phyloP scores from a whole-genome alignment of 2,329 filamentous ascomycete species.

The Xylariaceae sp. region DNA sequence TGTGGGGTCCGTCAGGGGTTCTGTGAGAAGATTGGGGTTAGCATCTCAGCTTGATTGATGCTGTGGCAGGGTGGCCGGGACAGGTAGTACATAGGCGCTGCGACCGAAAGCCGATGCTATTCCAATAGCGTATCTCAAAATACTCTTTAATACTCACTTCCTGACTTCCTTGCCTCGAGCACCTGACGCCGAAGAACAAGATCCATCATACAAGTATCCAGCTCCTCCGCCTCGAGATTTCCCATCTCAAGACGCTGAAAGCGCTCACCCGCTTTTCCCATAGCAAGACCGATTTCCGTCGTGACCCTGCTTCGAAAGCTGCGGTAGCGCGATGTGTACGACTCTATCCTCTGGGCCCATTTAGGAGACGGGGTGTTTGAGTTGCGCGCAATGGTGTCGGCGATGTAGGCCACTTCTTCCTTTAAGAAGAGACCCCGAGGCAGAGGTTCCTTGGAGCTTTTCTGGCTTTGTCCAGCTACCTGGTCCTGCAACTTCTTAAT shows the following conservation, averaged over 20 bases:
- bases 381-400: slow-evolving; percentile 16
- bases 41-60: no score
- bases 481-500: slow-evolving; percentile 17
- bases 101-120: no score
- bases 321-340: slow-evolving; percentile 18
- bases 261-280: slow-evolving; percentile 10
- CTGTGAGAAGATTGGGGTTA: no score
- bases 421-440: slow-evolving; percentile 17
- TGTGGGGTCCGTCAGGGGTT: no score
- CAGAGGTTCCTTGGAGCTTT: slow-evolving; percentile 2
- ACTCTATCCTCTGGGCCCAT: slow-evolving; percentile 11
- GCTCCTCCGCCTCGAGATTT: slow-evolving; percentile 3
- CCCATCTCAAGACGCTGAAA: slow-evolving; percentile 11
- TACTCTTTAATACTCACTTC: no score
- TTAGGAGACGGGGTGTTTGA: slow-evolving; percentile 15
- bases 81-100: no score
- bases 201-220: slow-evolving; percentile 19
- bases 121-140: no score
- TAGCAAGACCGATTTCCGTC: slow-evolving; percentile 8
- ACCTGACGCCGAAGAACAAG: slow-evolving; percentile 15
- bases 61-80: no score
- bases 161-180: no score
- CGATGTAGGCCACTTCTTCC: slow-evolving; percentile 20
- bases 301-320: slow-evolving; percentile 11
- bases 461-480: not conserved